Evolutionary conservation across 2,329 filamentous ascomycete genomes (phyloP), one percentile per base, ranked within the genome.

Genomic region (Helotiales sp.): DNA sequence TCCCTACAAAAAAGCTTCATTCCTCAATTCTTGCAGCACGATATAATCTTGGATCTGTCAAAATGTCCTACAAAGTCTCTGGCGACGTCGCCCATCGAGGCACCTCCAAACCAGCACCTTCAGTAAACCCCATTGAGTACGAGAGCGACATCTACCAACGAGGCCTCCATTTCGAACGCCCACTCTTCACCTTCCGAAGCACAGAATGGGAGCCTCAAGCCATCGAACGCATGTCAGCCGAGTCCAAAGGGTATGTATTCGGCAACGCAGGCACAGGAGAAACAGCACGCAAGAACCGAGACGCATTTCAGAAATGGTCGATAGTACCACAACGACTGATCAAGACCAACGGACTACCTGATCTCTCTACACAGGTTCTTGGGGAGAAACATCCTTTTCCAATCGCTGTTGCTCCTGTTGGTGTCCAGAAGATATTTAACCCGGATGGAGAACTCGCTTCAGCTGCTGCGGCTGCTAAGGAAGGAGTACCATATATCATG

Each of bases 361-460:
- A 48, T n/a, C 9, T 48, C 3, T 15, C 12, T 6, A n/a, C 15
- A 6, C 13, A 27, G 22, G 15, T 48, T 6, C 30, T 52, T 29
- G 34, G 31, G n/a, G 12, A 54, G 25, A 17, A 46, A 33, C 33
- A 27, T 47, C 36, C 22, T 12, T 25, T 7, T 22, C 85, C 84
- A 0, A 61, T 88, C 0, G 67, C 88, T 2, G 80, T 87, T 64
- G 86, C 86, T 0, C 87, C 88, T 0, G 78, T 91, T 1, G 88
- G 88, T 0, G 85, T 89, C 0, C 86, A 90, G 65, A 77, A 76
- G 1, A 82, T 89, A 25, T 84, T 87, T 66, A 86, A 91, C 64
- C 68, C 73, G 0, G 83, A 88, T 63, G 82, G 77, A 9, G 87
- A 91, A 66, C 75, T 79, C 1, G 87, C 84, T 1, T 79, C 83